Conservation (phyloP, 345 rosid species). For the Brassica nigra region DNA sequence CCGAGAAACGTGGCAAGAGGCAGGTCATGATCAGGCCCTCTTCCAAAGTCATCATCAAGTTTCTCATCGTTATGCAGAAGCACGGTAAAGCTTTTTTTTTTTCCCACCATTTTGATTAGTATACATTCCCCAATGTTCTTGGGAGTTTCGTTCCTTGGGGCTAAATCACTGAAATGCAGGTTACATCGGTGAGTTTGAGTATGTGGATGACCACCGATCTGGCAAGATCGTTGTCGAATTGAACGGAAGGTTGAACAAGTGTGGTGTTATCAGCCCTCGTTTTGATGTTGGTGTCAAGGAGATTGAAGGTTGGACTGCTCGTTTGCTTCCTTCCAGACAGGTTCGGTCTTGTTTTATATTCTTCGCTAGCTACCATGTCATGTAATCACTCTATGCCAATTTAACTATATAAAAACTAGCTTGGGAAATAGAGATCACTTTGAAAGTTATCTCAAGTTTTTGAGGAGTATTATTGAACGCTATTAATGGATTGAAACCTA, state of each 20-base stretch:
- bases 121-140: not conserved
- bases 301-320: constrained; percentile 61
- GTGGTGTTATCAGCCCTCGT: constrained; percentile 61
- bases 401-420: not conserved
- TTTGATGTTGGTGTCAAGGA: constrained; percentile 60
- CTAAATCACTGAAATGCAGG: constrained; percentile 8
- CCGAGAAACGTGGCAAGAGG: constrained; percentile 44
- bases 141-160: not conserved
- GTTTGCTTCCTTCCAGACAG: constrained; percentile 60
- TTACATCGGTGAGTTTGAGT: constrained; percentile 60
- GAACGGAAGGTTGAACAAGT: constrained; percentile 56
- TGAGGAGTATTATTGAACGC: not conserved
- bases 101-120: not conserved
- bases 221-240: constrained; percentile 58
- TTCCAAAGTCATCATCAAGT: constrained; percentile 45
- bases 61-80: constrained; percentile 43
- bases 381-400: not conserved
- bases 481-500: not conserved
- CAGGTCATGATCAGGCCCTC: constrained; percentile 44
- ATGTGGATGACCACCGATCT: constrained; percentile 55
- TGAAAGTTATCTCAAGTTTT: not conserved
- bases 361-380: not conserved
- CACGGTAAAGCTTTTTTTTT: constrained; percentile 25
- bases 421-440: not conserved
- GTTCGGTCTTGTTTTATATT: constrained; percentile 9